Percentiles rank a stretch among this genome's conserved stretches.
These are phyloP conservation scores for Phytopythium boreale DNA, from an alignment of 352 stramenopile genomes.

Conservation along the genomic window DNA sequence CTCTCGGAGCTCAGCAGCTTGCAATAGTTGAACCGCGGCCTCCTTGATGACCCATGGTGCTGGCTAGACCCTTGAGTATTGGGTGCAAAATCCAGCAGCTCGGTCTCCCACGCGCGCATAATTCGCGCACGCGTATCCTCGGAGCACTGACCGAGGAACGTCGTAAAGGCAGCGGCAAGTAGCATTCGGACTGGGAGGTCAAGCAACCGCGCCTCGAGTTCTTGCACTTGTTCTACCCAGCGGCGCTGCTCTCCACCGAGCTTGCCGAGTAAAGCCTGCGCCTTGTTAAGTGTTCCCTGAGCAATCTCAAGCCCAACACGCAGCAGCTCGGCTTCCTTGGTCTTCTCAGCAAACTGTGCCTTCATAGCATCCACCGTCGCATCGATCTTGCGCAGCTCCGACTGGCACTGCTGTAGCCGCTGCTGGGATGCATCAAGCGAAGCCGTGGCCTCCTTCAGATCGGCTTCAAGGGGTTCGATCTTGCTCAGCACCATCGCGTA, in stretches of 20 bases:
- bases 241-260: slow-evolving; percentile 90
- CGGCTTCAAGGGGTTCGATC: slow-evolving; percentile 91
- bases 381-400: slow-evolving; percentile 91
- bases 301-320: slow-evolving; percentile 84
- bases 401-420: slow-evolving; percentile 86
- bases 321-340: slow-evolving; percentile 91
- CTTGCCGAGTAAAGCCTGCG: slow-evolving; percentile 87
- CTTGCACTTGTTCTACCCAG: slow-evolving; percentile 90
- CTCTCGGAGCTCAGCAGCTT: slow-evolving; percentile 91
- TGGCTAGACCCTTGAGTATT: slow-evolving; percentile 9
- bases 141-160: slow-evolving; percentile 90
- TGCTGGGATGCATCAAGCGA: slow-evolving; percentile 87
- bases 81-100: slow-evolving; percentile 40
- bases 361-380: slow-evolving; percentile 88
- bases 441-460: slow-evolving; percentile 87
- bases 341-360: slow-evolving; percentile 90
- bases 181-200: slow-evolving; percentile 91
- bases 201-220: slow-evolving; percentile 70
- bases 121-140: slow-evolving; percentile 83
- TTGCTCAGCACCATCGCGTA: slow-evolving; percentile 96
- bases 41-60: slow-evolving; percentile 7
- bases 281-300: slow-evolving; percentile 90
- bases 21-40: slow-evolving; percentile 73
- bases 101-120: slow-evolving; percentile 76
- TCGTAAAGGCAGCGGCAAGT: slow-evolving; percentile 90